A percentile compares a stretch with the other conserved stretches of the same genome.
Evolutionary conservation across 176 grass and related monocot species (phyloP).

Genomic region (bread wheat (Triticum aestivum)): IWGSC_CS_RefSeq_v2.1 NC_057809.1:216461209-216461708

Average conservation of each 20-base stretch:
- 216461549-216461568: background rate
- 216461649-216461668: slow-evolving; percentile 5
- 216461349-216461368: background rate
- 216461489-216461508: background rate
- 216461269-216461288: background rate
- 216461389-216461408: background rate
- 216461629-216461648: background rate
- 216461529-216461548: background rate
- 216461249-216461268: background rate
- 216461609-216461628: background rate
- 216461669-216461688: slow-evolving; percentile 7
- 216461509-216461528: background rate
- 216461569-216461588: slow-evolving; percentile 18
- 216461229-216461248: background rate
- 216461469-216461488: slow-evolving; percentile 13
- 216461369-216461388: background rate
- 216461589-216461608: background rate
- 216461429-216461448: background rate
- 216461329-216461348: background rate
- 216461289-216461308: background rate
- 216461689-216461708: slow-evolving; percentile 43
- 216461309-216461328: background rate
- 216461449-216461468: background rate
- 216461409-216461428: background rate
- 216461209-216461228: background rate